Evolutionary conservation across 306 rosid species (phyloP).

Genomic region (Corylus avellana): DNA sequence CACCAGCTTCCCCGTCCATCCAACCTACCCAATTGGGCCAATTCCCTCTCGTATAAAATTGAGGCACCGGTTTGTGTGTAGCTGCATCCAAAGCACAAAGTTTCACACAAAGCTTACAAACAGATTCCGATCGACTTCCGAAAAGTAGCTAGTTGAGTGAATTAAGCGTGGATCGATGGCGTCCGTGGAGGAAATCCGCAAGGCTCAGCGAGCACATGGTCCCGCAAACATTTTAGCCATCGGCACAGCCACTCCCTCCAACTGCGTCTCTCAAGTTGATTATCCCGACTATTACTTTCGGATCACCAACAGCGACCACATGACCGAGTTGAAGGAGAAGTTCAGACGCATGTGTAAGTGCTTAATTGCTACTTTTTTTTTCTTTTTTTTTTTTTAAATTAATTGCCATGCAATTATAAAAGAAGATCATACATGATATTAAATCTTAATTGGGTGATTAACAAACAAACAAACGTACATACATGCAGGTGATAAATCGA

Average conservation of each 20-base stretch:
- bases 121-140: too few species aligned
- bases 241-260: constrained; percentile 57
- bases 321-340: constrained; percentile 57
- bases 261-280: constrained; percentile 41
- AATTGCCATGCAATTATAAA: too few species aligned
- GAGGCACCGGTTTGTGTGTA: too few species aligned
- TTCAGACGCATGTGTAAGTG: constrained; percentile 58
- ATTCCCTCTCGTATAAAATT: background rate
- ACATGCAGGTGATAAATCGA: constrained; percentile 54
- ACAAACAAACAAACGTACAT: too few species aligned
- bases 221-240: constrained; percentile 57
- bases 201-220: constrained; percentile 50
- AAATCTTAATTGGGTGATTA: too few species aligned
- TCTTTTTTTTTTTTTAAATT: too few species aligned
- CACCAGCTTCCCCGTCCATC: background rate
- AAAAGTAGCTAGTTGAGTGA: too few species aligned
- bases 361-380: too few species aligned
- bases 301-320: constrained; percentile 58
- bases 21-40: background rate
- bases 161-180: constrained; percentile 30
- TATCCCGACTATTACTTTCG: constrained; percentile 70
- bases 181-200: constrained; percentile 48
- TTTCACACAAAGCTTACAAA: too few species aligned
- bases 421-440: too few species aligned
- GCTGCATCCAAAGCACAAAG: background rate